Base-by-base conservation (phyloP, 1,284 basidiomycete species). In the Boletus nobilissimus region DNA sequence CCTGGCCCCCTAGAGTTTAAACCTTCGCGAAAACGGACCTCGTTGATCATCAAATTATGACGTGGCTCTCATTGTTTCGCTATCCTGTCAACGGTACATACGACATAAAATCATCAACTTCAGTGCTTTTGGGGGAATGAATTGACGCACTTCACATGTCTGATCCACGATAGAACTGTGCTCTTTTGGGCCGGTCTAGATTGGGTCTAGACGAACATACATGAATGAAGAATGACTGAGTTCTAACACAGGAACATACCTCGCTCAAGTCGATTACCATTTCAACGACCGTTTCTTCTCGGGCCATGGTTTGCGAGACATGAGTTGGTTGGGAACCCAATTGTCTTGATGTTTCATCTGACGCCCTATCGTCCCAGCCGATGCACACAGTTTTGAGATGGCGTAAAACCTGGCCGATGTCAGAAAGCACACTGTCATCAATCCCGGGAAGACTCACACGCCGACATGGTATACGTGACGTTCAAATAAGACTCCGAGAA, bases 381-480 rank as follows among this genome's bases (percentile, higher is more conserved):
- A 80, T 80, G 3, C 82, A 1, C n/a, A 84, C 82, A 84, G 80
- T 57, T 85, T 83, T 8, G 84, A 83, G 66, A 79, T 64, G 26
- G 57, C 65, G 54, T 72, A 85, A 72, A 83, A 85, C 24, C 79
- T 84, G 19, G 11, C 2, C 22, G 14, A 18, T 7, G 43, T 74
- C 39, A 70, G 74, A 10, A 24, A 13, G 8, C 7, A 43, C 5
- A 14, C 10, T 32, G 7, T 16, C 2, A 39, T 3, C 13, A 29
- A 19, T 10, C 29, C 1, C 3, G 3, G 5, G 24, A 43, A 68
- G n/a, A 77, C 82, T 72, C 70, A 84, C 82, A 83, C 60, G 0
- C 83, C 82, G 16, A 80, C 3, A 32, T 83, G 83, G 70, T 78
- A 78, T 9, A 66, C 6, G 0, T 64, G 29, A 1, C 67, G 2